Evolutionary conservation across 2,329 filamentous ascomycete species (phyloP).

Genomic region (Clonostachys solani): DNA sequence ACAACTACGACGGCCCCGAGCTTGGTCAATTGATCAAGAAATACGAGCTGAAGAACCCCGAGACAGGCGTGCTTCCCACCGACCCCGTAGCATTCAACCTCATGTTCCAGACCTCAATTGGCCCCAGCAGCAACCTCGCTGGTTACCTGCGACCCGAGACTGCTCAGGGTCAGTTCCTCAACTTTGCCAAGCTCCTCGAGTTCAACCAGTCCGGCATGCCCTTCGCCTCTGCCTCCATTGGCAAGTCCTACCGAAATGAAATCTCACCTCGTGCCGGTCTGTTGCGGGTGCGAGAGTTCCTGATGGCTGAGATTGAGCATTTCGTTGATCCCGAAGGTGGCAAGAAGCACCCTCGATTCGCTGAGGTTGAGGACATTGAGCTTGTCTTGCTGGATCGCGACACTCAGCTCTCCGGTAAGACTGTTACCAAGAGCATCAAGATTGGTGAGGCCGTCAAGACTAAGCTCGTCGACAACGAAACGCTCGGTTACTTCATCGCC

Average conservation of each 20-base stretch:
- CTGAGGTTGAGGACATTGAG: constrained; percentile 79
- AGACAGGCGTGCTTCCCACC: constrained; percentile 69
- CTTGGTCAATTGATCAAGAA: constrained; percentile 86
- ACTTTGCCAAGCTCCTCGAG: constrained; percentile 93
- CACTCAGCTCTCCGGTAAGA: constrained; percentile 84
- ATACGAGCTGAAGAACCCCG: constrained; percentile 86
- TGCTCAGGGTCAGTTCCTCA: constrained; percentile 96
- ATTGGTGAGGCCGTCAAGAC: constrained; percentile 84
- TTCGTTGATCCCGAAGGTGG: constrained; percentile 92
- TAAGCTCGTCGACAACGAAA: constrained; percentile 92
- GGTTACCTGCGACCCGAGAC: constrained; percentile 92
- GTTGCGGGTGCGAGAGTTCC: constrained; percentile 89
- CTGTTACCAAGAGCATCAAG: constrained; percentile 64
- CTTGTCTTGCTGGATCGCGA: constrained; percentile 80
- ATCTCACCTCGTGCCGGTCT: constrained; percentile 92
- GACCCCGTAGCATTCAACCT: constrained; percentile 93
- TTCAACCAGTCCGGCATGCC: constrained; percentile 96
- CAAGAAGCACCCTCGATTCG: constrained; percentile 90
- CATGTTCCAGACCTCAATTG: constrained; percentile 97
- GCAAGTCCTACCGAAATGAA: constrained; percentile 97
- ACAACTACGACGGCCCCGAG: constrained; percentile 87
- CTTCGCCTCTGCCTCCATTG: constrained; percentile 94
- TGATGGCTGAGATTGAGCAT: constrained; percentile 99
- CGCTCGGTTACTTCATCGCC: constrained; percentile 93
- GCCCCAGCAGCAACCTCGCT: constrained; percentile 80